A percentile compares a stretch with the other conserved stretches of the same genome.
Evolutionary conservation across 2,329 filamentous ascomycete genomes (phyloP).

Genomic region (Colletotrichum plurivorum): DNA sequence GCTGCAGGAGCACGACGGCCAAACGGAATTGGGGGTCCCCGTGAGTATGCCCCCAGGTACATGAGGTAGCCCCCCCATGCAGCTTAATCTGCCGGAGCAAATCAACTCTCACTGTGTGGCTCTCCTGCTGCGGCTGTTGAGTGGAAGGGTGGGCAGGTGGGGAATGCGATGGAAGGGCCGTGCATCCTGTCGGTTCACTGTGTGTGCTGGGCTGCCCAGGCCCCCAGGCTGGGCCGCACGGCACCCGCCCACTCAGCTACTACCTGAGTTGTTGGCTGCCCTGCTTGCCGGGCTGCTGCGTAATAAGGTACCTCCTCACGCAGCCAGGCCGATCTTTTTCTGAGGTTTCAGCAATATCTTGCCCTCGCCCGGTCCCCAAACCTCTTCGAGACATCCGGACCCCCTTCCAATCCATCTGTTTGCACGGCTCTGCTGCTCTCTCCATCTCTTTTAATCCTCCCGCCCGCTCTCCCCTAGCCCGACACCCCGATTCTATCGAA

Average conservation of each 20-base stretch:
- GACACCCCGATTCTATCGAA: background rate
- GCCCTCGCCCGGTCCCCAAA: slow-evolving; percentile 45
- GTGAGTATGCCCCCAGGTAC: background rate
- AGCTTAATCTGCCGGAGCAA: slow-evolving; percentile 29
- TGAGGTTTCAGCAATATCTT: slow-evolving; percentile 48
- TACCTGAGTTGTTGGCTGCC: background rate
- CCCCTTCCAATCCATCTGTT: slow-evolving; percentile 39
- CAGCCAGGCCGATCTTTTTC: slow-evolving; percentile 41
- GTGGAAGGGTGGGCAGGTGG: slow-evolving; percentile 12
- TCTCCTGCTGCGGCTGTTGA: background rate
- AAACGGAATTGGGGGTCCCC: slow-evolving; percentile 17
- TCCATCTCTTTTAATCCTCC: slow-evolving; percentile 39
- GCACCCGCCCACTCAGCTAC: background rate
- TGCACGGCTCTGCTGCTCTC: slow-evolving; percentile 30
- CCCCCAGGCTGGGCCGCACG: too few species aligned
- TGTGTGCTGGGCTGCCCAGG: background rate
- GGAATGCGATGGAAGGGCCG: slow-evolving; percentile 5
- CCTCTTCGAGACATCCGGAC: slow-evolving; percentile 42
- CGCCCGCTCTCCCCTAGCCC: slow-evolving; percentile 3
- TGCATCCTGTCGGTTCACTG: slow-evolving; percentile 17
- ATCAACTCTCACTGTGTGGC: slow-evolving; percentile 33
- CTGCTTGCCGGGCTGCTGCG: slow-evolving; percentile 2
- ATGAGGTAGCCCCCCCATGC: slow-evolving; percentile 4
- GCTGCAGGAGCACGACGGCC: slow-evolving; percentile 15
- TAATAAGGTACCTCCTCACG: slow-evolving; percentile 3